Base-by-base conservation (phyloP, 2,329 filamentous ascomycete species). In the Orbilia oligospora region DNA sequence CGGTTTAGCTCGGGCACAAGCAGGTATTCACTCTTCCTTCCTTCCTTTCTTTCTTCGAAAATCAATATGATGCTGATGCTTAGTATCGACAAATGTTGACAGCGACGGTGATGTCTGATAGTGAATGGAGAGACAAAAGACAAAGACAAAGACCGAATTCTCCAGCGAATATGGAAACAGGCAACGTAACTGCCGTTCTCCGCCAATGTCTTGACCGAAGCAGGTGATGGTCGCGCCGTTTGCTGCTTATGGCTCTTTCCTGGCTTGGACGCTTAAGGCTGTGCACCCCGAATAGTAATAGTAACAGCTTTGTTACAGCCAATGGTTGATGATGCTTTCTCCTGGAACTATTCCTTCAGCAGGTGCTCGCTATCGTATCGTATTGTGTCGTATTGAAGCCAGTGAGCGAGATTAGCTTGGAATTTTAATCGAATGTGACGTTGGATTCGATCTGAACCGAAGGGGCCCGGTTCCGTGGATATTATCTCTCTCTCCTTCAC, bases 141-240 rank as follows among this genome's bases (percentile, higher is more conserved):
- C 1, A 36, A 12, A 36, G 33, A 36, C 33, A 12, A 30, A 30
- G 27, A 30, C 27, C 44, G 16, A 46, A 46, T 5, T 20, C 44
- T 20, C 44, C 22, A n/a, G 18, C n/a, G 14, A 71, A 20, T 18
- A 41, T 24, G 48, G 18, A 51, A 51, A 20, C 33, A 36, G 33
- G 10, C 44, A 48, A 9, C 33, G 27, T 46, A 73, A 73, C 70
- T 73, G 51, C 70, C 70, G 70, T 73, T 56, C 46, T 53, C 22
- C 22, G 27, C 67, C 30, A 30, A 41, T 27, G 27, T 49, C 20
- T 53, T 38, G 49, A 71, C 20, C n/a, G 56, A 61, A 44, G 36
- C 56, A 41, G 56, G 56, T 61, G 56, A 56, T 27, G 27, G 56
- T 56, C 68, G 36, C 27, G 61, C 48, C 30, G 56, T 44, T 70